These are phyloP conservation scores for Buddleja alternifolia DNA, from an alignment of 257 asterid genomes.

Conservation along the genomic window DNA sequence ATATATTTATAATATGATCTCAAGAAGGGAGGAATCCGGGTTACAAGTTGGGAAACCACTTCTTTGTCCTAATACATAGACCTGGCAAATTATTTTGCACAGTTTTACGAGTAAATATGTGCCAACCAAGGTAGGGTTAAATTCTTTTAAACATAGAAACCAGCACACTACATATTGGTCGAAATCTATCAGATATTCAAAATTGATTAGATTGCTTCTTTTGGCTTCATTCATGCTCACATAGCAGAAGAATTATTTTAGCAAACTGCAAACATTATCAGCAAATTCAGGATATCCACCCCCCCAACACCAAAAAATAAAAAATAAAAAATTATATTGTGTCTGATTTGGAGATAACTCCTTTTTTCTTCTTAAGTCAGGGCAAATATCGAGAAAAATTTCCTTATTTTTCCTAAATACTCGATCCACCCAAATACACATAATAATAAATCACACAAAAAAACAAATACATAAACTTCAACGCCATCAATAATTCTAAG, in stretches of 20 bases:
- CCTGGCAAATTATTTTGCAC: background rate
- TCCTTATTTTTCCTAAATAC: background rate
- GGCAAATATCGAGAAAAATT: too few relatives aligned
- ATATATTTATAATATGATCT: background rate
- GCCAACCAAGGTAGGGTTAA: background rate
- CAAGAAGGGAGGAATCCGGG: background rate
- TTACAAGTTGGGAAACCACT: background rate
- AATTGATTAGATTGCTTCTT: background rate
- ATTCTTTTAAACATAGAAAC: background rate
- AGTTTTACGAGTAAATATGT: background rate
- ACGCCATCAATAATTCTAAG: background rate
- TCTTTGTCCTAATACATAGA: background rate
- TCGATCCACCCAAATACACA: background rate
- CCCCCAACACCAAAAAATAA: too few relatives aligned
- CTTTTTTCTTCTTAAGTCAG: background rate
- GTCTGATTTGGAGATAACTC: background rate
- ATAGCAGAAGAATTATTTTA: background rate
- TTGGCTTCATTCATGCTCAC: background rate
- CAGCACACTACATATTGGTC: background rate
- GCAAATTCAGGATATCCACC: background rate
- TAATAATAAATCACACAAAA: too few relatives aligned
- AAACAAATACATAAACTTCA: too few relatives aligned
- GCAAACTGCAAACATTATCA: slow-evolving; percentile 1
- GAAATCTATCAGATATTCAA: background rate
- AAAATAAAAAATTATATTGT: background rate